A percentile compares a stretch with the other conserved stretches of the same genome.
Evolutionary conservation across 768 basidiomycete genomes (phyloP).

Genomic region (Neoboletus magnificus): DNA sequence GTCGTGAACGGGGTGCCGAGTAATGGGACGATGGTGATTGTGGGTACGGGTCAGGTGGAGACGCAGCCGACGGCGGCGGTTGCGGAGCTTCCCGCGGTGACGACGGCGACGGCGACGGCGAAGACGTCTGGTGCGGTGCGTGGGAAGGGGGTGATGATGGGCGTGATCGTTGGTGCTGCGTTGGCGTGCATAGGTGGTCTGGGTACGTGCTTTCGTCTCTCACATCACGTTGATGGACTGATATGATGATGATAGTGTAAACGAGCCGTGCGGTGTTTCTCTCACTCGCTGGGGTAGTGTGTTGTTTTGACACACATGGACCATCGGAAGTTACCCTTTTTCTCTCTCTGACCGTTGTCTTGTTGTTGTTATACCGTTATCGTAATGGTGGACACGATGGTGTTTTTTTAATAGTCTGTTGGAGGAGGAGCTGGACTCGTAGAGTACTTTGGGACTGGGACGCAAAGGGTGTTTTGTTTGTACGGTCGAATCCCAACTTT

Average conservation of each 20-base stretch:
- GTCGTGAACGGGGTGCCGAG: slow-evolving; percentile 83
- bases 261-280: too few relatives aligned
- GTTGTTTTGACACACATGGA: not conserved
- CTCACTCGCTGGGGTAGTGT: not conserved
- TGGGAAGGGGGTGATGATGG: not conserved
- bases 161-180: not conserved
- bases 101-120: slow-evolving; percentile 9
- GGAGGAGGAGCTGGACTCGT: too few relatives aligned
- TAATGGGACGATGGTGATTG: slow-evolving; percentile 69
- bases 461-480: too few relatives aligned
- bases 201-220: not conserved
- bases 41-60: slow-evolving; percentile 79
- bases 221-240: not conserved
- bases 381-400: not conserved
- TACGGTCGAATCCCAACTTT: too few relatives aligned
- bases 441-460: too few relatives aligned
- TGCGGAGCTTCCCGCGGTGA: slow-evolving; percentile 39
- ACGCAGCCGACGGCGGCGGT: slow-evolving; percentile 52
- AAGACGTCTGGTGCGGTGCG: not conserved
- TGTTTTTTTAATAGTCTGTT: not conserved
- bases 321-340: not conserved
- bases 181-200: not conserved
- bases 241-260: not conserved
- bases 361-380: not conserved
- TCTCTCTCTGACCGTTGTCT: too few relatives aligned